Conservation (phyloP, 148 eudicot species). For the Amaranthus palmeri region DNA sequence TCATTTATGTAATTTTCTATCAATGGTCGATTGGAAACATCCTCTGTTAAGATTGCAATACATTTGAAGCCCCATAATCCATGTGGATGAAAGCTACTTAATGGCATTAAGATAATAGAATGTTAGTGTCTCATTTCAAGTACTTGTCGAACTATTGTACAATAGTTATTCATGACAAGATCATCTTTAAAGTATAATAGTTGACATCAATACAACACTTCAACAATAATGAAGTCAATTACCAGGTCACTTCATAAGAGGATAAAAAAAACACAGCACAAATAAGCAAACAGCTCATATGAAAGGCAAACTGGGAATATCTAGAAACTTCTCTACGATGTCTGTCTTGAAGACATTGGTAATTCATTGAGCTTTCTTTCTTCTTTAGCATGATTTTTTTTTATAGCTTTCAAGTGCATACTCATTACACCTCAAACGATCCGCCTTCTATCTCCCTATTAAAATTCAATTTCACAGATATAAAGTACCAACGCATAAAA, state of each 20-base stretch:
- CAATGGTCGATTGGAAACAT: no score
- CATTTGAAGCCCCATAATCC: no score
- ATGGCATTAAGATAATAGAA: no score
- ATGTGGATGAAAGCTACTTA: no score
- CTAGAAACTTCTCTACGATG: background rate
- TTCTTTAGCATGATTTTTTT: background rate
- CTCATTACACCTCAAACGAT: background rate
- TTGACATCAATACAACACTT: slow-evolving; percentile 11
- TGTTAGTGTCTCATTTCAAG: background rate
- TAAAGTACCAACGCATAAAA: background rate
- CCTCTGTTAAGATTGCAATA: no score
- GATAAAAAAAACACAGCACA: background rate
- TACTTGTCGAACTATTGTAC: background rate
- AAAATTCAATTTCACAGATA: background rate
- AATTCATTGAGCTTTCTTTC: background rate
- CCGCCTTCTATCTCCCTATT: background rate
- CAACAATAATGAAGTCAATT: background rate
- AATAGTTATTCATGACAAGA: background rate
- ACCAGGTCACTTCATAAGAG: background rate
- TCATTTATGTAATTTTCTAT: no score
- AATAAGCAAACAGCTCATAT: slow-evolving; percentile 3
- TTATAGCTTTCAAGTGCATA: background rate
- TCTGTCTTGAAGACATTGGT: background rate
- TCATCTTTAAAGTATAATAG: background rate
- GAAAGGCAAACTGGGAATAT: background rate